These are phyloP conservation scores for Aquilaria yunnanensis DNA, from an alignment of 345 rosid species.

Conservation along the genomic window DNA sequence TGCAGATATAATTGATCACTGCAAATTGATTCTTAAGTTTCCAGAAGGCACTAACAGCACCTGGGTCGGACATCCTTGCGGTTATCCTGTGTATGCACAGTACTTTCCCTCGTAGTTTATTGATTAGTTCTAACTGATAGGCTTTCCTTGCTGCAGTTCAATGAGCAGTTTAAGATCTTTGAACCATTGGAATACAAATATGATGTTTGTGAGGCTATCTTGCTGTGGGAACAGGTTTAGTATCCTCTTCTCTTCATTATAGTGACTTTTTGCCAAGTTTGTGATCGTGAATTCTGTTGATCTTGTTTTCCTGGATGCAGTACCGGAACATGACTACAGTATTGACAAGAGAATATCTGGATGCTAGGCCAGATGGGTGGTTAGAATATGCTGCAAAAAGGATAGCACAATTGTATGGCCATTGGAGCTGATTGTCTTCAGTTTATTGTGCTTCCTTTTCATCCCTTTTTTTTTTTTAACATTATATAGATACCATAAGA, in stretches of 20 bases:
- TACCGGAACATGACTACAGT: slow-evolving; percentile 97
- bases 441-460: slow-evolving; percentile 1
- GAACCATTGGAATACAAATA: slow-evolving; percentile 89
- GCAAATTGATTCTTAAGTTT: slow-evolving; percentile 78
- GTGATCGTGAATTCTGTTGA: slow-evolving; percentile 4
- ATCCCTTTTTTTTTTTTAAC: background rate
- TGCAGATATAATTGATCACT: slow-evolving; percentile 63
- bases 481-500: slow-evolving; percentile 1
- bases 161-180: slow-evolving; percentile 71
- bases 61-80: slow-evolving; percentile 49
- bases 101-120: background rate
- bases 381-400: slow-evolving; percentile 88
- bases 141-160: slow-evolving; percentile 49
- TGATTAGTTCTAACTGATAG: slow-evolving; percentile 7
- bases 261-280: slow-evolving; percentile 3
- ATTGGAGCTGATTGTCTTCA: background rate
- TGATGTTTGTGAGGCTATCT: slow-evolving; percentile 82
- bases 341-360: slow-evolving; percentile 90
- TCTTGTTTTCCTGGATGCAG: slow-evolving; percentile 43
- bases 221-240: slow-evolving; percentile 95
- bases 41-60: slow-evolving; percentile 95
- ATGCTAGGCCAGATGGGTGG: slow-evolving; percentile 93
- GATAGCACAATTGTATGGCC: slow-evolving; percentile 81
- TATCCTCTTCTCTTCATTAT: slow-evolving; percentile 6
- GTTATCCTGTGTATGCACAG: slow-evolving; percentile 1